phyloP scores from a whole-genome alignment of 106 monocot species.

The Phalaenopsis aphrodite region DNA sequence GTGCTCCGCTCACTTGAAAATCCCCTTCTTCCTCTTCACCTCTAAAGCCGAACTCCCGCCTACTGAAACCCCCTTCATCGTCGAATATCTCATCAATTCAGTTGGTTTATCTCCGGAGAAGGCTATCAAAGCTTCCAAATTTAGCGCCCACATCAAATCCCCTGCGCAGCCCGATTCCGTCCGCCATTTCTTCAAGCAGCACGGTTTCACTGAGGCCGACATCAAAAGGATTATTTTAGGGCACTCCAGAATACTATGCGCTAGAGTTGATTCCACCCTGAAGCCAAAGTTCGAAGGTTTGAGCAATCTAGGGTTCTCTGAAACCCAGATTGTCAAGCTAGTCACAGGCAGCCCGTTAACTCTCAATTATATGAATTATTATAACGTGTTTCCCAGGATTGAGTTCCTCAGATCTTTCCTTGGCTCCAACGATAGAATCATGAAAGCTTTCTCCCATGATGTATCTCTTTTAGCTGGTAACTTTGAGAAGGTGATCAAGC shows the following conservation, averaged over 20 bases:
- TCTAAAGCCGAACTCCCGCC: not conserved
- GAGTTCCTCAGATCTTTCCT: conserved; percentile 3
- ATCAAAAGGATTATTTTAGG: conserved; percentile 3
- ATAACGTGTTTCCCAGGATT: not conserved
- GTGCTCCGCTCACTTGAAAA: not conserved
- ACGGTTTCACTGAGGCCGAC: conserved; percentile 8
- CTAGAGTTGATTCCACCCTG: conserved; percentile 19
- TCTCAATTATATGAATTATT: not conserved
- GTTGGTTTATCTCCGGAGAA: conserved; percentile 20
- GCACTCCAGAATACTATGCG: conserved; percentile 15
- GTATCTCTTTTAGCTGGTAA: not conserved
- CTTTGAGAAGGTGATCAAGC: conserved; percentile 4
- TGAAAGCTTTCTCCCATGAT: not conserved
- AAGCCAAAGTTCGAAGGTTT: conserved; percentile 16
- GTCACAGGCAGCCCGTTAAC: not conserved
- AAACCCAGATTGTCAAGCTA: conserved; percentile 5
- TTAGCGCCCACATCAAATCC: conserved; percentile 19
- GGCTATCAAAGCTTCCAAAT: conserved; percentile 16
- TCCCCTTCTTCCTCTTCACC: not conserved
- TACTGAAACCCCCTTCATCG: conserved; percentile 4
- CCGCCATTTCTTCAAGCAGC: conserved; percentile 2
- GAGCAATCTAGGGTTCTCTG: conserved; percentile 14
- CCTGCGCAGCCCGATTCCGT: conserved; percentile 23
- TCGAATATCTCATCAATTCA: conserved; percentile 21
- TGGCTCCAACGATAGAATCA: not conserved